These are phyloP conservation scores for Podospora pseudocomata DNA, from an alignment of 495 filamentous ascomycete genomes.

Conservation along the genomic window DNA sequence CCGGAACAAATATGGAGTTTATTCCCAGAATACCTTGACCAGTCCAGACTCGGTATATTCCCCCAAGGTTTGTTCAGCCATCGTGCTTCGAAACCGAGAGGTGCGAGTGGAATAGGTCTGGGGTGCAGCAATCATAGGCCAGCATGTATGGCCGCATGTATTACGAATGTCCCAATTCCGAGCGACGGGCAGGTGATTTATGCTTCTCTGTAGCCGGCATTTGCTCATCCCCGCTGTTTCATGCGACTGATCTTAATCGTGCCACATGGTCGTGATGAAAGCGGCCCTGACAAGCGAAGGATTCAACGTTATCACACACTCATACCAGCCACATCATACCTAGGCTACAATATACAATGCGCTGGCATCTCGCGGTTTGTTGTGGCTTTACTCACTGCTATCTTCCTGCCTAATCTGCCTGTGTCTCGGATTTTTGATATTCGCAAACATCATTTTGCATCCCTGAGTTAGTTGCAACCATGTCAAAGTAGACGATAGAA, in stretches of 20 bases:
- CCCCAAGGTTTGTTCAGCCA: background rate
- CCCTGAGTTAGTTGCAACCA: background rate
- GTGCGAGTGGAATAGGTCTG: background rate
- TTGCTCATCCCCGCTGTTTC: background rate
- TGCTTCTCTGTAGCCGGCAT: background rate
- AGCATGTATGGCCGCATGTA: background rate
- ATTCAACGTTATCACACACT: background rate
- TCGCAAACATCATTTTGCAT: background rate
- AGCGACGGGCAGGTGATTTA: background rate
- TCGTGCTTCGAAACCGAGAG: background rate
- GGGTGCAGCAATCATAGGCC: background rate
- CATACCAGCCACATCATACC: background rate
- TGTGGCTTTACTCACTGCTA: background rate
- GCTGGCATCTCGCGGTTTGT: background rate
- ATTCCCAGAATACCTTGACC: background rate
- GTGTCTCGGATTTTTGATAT: background rate
- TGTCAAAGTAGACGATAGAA: no score
- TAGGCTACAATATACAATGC: background rate
- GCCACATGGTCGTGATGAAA: background rate
- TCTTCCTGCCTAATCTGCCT: background rate
- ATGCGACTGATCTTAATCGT: background rate
- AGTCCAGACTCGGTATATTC: background rate
- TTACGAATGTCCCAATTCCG: background rate
- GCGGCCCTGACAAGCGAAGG: background rate
- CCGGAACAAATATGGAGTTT: background rate